Evolutionary conservation across 495 filamentous ascomycete genomes (phyloP).

Genomic region (Parathielavia hyrcaniae): DNA sequence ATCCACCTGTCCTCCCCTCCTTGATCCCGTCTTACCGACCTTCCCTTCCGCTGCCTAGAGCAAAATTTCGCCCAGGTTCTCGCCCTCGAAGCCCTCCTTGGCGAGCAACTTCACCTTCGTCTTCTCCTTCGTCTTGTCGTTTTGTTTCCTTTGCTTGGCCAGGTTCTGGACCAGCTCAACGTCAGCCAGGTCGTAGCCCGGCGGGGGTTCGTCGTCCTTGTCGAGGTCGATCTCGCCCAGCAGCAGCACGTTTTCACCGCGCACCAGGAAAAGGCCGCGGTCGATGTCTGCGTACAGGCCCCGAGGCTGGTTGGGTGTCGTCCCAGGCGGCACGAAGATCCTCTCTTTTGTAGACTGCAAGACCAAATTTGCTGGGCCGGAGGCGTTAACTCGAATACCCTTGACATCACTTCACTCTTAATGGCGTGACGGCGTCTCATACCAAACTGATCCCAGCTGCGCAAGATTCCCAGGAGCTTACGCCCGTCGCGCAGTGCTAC

Average conservation of each 20-base stretch:
- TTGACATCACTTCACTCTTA: background rate
- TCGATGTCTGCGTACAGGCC: constrained; percentile 69
- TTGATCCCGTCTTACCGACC: background rate
- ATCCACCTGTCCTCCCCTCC: constrained; percentile 12
- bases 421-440: constrained; percentile 35
- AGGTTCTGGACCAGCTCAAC: constrained; percentile 63
- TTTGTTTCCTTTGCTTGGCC: constrained; percentile 59
- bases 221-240: constrained; percentile 95
- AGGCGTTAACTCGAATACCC: constrained; percentile 14
- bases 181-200: constrained; percentile 59
- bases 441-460: constrained; percentile 99
- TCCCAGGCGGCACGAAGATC: constrained; percentile 55
- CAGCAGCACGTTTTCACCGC: constrained; percentile 88
- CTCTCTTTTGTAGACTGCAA: constrained; percentile 87
- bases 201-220: constrained; percentile 81
- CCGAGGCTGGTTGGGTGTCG: constrained; percentile 24
- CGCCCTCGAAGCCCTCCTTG: constrained; percentile 78
- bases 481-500: constrained; percentile 85
- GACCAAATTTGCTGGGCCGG: constrained; percentile 72
- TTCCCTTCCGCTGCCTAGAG: constrained; percentile 43
- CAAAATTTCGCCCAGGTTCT: constrained; percentile 69
- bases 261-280: constrained; percentile 78
- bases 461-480: constrained; percentile 83
- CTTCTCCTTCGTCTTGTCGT: constrained; percentile 68
- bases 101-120: constrained; percentile 59